A percentile compares a stretch with the other conserved stretches of the same genome.
These are phyloP conservation scores for Nymphaea thermarum DNA, from an alignment of 164 flowering plant genomes.

Conservation along the genomic window DNA sequence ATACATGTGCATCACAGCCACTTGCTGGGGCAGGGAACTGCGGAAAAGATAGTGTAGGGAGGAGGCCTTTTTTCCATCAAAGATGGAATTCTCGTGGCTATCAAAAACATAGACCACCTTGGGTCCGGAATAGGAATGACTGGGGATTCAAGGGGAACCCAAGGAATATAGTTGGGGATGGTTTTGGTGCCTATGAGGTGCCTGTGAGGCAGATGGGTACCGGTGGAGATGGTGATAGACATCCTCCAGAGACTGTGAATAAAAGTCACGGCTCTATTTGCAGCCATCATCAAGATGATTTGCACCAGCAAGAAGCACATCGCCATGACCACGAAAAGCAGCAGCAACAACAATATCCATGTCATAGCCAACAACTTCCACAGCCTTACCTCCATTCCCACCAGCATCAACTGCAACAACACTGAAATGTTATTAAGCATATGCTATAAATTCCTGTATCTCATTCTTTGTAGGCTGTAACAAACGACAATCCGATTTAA, in stretches of 20 bases:
- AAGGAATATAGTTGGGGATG: background rate
- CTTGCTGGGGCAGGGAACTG: conserved; percentile 19
- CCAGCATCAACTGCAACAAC: background rate
- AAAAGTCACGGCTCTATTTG: background rate
- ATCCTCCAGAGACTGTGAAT: background rate
- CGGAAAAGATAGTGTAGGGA: conserved; percentile 31
- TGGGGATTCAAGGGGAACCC: conserved; percentile 23
- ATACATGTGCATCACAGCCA: conserved; percentile 4
- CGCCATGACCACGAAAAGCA: background rate
- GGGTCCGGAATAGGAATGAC: conserved; percentile 28
- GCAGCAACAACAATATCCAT: background rate
- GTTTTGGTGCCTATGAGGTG: background rate
- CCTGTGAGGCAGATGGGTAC: background rate
- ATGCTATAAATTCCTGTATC: background rate
- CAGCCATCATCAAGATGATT: background rate
- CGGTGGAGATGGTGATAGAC: background rate
- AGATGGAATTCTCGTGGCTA: conserved; percentile 28
- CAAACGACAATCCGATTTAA: background rate
- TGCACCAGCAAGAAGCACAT: background rate
- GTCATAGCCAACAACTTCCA: background rate
- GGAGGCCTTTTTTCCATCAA: conserved; percentile 56
- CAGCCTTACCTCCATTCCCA: background rate
- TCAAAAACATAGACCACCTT: conserved; percentile 27
- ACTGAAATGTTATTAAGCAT: background rate
- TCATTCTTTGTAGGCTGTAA: background rate